Evolutionary conservation across 2,329 filamentous ascomycete species (phyloP).

Genomic region (Tolypocladium ophioglossoides): DNA sequence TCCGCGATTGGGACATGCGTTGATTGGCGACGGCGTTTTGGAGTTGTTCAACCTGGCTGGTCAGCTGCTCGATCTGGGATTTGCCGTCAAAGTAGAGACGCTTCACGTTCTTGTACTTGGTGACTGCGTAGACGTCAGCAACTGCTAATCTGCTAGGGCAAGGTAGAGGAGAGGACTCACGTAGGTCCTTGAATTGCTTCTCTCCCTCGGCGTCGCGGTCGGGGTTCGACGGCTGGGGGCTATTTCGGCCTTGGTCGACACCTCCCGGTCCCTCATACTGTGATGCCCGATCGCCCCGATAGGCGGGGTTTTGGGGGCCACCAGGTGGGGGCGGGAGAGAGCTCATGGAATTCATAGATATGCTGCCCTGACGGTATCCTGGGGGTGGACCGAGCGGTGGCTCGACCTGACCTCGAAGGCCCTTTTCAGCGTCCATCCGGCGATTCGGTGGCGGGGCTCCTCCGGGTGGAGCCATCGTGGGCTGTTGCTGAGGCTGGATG

Average conservation of each 20-base stretch:
- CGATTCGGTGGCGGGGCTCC: slow-evolving; percentile 32
- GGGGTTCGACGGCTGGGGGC: slow-evolving; percentile 39
- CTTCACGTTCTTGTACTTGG: slow-evolving; percentile 98
- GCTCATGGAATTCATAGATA: slow-evolving; percentile 29
- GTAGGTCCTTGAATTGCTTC: slow-evolving; percentile 46
- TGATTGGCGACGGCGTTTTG: slow-evolving; percentile 98
- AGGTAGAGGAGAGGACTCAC: slow-evolving; percentile 26
- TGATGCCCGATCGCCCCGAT: slow-evolving; percentile 27
- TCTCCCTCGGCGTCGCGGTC: slow-evolving; percentile 37
- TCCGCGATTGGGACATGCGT: slow-evolving; percentile 86
- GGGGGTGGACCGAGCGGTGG: slow-evolving; percentile 36
- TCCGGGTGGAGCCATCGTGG: slow-evolving; percentile 36
- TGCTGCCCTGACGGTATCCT: slow-evolving; percentile 40
- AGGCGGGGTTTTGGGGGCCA: slow-evolving; percentile 21
- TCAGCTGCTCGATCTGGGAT: slow-evolving; percentile 79
- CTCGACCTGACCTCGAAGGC: slow-evolving; percentile 30
- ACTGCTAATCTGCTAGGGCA: too few species aligned
- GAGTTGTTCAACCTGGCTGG: slow-evolving; percentile 79
- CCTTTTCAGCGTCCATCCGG: slow-evolving; percentile 39
- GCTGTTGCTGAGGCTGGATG: slow-evolving; percentile 21
- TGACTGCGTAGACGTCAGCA: slow-evolving; percentile 42
- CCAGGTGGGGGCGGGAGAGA: slow-evolving; percentile 28
- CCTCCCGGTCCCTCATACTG: slow-evolving; percentile 33
- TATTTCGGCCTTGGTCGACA: slow-evolving; percentile 40
- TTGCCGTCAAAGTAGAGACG: slow-evolving; percentile 95